Base-by-base conservation (phyloP, 371 early-diverging fungal species). In the Parasitella parasitica region DNA sequence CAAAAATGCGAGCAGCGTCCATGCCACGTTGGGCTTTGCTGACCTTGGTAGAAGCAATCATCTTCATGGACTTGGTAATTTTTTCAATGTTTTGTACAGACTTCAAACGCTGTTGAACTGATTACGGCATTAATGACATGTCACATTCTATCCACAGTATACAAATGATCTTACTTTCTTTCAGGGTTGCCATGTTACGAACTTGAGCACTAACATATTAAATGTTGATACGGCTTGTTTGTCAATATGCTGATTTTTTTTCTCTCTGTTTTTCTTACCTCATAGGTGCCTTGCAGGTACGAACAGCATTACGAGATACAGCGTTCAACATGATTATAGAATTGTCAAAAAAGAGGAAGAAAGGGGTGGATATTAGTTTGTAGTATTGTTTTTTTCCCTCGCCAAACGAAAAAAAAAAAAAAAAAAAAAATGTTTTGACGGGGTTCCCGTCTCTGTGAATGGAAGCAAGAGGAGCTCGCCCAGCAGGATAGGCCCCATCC, bases 41-140 rank as follows among this genome's bases (percentile, higher is more conserved):
- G 75, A 97, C 91, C 89, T 98, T 98, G 82, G 98, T 98, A 43
- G 98, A 96, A 61, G 99, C 98, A 97, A 98, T 98, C 97, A 98
- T 97, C 88, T 98, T 98, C 97, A 97, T 97, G 63, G 98, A 98
- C 84, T 97, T 96, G 61, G 99, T 98, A 81, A 98, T 97, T 87
- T 98, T 98, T 74, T 91, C 94, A 82, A 97, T 98, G 90, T 95
- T 97, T 71, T 89, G 86, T 66, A 98, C 90, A 66, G 98, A 94
- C 88, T 97, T 96, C 79, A 97, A 83, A 70, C 99, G 97, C 64
- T 91, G 78, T 77, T 95, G 95, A 82, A 97, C 96, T 96, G 72
- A n/a, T 16, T 28, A 38, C 55, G 54, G 20, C 1, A 13, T 22
- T 20, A 24, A 22, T 24, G 22, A 13, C 46, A 46, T 46, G 46